These are phyloP conservation scores for Chlorencoelia australis DNA, from an alignment of 2,329 filamentous ascomycete genomes.

Conservation along the genomic window DNA sequence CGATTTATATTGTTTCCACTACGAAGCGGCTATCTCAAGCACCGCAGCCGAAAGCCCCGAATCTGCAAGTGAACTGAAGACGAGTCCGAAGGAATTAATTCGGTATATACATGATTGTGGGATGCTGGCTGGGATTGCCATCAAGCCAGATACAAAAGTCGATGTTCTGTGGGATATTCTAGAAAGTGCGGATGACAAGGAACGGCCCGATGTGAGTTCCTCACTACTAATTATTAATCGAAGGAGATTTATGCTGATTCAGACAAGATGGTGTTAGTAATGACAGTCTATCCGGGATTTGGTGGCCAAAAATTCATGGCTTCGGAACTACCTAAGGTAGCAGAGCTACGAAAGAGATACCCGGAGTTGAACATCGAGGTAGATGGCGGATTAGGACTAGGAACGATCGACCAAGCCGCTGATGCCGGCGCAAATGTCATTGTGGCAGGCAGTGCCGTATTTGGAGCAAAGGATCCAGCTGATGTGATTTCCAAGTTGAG, in stretches of 20 bases:
- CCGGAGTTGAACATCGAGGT: slow-evolving; percentile 95
- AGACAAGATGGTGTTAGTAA: slow-evolving; percentile 86
- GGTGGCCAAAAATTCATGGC: slow-evolving; percentile 99
- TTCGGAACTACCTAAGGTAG: slow-evolving; percentile 86
- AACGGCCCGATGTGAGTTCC: slow-evolving; percentile 77
- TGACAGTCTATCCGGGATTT: slow-evolving; percentile 97
- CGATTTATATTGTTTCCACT: slow-evolving; percentile 99
- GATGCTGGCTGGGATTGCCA: slow-evolving; percentile 85
- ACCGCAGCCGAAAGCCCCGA: slow-evolving; percentile 75
- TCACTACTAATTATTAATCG: background rate
- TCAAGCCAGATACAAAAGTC: slow-evolving; percentile 86
- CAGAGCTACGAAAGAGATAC: slow-evolving; percentile 72
- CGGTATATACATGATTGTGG: slow-evolving; percentile 82
- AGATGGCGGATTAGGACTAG: slow-evolving; percentile 79
- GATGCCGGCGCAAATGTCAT: slow-evolving; percentile 97
- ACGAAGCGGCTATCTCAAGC: slow-evolving; percentile 81
- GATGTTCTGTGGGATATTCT: slow-evolving; percentile 89
- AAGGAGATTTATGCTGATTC: slow-evolving; percentile 8
- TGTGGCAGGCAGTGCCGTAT: slow-evolving; percentile 91
- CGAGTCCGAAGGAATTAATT: slow-evolving; percentile 75
- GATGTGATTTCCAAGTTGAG: slow-evolving; percentile 79
- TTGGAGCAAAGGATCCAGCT: slow-evolving; percentile 78
- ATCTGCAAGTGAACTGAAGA: slow-evolving; percentile 57
- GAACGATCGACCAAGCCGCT: slow-evolving; percentile 87
- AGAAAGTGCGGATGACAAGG: slow-evolving; percentile 59